These are phyloP conservation scores for Hortiboletus campestris DNA, from an alignment of 768 basidiomycete species.

Conservation along the genomic window DNA sequence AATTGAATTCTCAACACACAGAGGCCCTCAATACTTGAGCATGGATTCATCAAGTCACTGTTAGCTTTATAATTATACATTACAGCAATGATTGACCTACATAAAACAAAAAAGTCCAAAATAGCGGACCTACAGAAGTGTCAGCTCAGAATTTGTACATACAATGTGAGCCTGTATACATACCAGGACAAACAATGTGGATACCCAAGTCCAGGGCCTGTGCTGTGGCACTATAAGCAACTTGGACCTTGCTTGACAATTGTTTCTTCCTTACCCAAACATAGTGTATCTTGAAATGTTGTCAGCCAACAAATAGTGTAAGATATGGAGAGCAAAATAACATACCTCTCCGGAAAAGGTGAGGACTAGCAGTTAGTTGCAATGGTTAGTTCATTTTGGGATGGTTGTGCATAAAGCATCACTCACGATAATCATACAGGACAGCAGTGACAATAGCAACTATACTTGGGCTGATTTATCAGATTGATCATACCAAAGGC, in stretches of 20 bases:
- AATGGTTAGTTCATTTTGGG: background rate
- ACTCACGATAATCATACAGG: slow-evolving; percentile 8
- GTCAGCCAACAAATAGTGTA: background rate
- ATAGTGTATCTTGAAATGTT: slow-evolving; percentile 4
- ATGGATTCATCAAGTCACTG: too few relatives aligned
- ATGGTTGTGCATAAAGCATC: fast-evolving
- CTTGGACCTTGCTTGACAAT: too few relatives aligned
- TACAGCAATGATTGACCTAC: background rate
- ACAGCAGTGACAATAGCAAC: background rate
- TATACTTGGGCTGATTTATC: background rate
- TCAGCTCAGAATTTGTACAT: background rate
- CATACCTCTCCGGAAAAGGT: background rate
- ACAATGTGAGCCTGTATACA: background rate
- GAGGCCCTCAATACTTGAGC: background rate
- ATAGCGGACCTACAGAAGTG: background rate
- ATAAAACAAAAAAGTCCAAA: background rate
- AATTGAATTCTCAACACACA: background rate
- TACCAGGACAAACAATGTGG: slow-evolving; percentile 10
- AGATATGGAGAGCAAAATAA: background rate
- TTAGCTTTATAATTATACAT: too few relatives aligned
- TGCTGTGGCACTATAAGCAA: background rate
- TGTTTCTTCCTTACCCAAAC: slow-evolving; percentile 10
- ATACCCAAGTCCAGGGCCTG: slow-evolving; percentile 7
- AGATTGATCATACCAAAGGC: background rate
- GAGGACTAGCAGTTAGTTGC: background rate